These are phyloP conservation scores for Polytrichum commune DNA, from an alignment of 225 moss, liverwort and hornwort genomes.

Conservation along the genomic window DNA sequence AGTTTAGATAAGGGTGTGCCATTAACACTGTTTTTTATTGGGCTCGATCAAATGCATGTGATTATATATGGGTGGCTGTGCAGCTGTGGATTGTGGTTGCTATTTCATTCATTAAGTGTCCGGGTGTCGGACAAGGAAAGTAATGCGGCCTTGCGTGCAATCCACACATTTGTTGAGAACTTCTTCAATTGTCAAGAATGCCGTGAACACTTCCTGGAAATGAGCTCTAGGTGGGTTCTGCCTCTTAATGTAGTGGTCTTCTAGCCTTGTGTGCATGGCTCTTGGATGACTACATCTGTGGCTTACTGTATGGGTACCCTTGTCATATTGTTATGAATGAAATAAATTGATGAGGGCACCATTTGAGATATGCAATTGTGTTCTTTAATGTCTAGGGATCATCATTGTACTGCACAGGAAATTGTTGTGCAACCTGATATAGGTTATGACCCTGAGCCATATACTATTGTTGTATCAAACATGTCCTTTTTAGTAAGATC, in stretches of 20 bases:
- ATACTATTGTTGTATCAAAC: background rate
- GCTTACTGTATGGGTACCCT: background rate
- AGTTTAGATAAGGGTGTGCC: too few species aligned
- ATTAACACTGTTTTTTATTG: too few species aligned
- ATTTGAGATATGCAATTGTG: background rate
- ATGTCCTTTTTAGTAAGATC: background rate
- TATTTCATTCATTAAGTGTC: conserved; percentile 91
- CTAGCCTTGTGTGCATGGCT: background rate
- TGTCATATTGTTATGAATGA: background rate
- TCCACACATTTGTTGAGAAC: conserved; percentile 67
- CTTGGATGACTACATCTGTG: background rate
- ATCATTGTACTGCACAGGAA: background rate
- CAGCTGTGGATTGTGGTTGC: conserved; percentile 96
- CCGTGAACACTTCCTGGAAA: conserved; percentile 69
- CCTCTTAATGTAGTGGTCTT: background rate
- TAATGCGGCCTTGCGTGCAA: conserved; percentile 51
- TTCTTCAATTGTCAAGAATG: conserved; percentile 89
- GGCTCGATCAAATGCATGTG: conserved; percentile 6
- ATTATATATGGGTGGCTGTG: conserved; percentile 21
- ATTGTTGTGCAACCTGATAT: background rate
- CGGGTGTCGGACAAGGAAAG: conserved; percentile 88
- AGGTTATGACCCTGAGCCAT: background rate
- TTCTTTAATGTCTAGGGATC: background rate
- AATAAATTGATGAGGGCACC: background rate
- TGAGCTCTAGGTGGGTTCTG: conserved; percentile 62